These are phyloP conservation scores for Albophoma yamanashiensis DNA, from an alignment of 2,329 filamentous ascomycete genomes.

Conservation along the genomic window DNA sequence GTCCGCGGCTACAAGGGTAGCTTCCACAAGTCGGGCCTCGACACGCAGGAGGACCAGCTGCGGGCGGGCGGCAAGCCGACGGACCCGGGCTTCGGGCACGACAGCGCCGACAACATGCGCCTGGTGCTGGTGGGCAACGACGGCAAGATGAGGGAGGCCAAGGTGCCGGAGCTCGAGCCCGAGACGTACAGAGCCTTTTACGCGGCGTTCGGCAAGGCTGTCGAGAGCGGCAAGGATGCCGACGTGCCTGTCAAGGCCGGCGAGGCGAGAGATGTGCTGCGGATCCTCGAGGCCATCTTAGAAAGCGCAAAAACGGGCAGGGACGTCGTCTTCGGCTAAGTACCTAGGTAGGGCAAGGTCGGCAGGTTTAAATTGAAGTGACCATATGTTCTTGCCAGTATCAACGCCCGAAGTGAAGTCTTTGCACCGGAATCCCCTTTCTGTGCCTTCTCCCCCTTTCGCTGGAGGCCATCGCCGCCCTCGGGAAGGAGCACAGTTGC, in stretches of 20 bases:
- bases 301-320: conserved; percentile 38
- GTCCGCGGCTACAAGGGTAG: conserved; percentile 63
- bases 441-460: no score
- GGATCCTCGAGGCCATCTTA: conserved; percentile 38
- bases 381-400: background rate
- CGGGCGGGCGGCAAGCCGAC: conserved; percentile 50
- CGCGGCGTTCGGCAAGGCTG: conserved; percentile 34
- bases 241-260: conserved; percentile 40
- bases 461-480: no score
- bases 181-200: conserved; percentile 63
- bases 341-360: no score
- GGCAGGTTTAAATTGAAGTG: background rate
- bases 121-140: conserved; percentile 44
- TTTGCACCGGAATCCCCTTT: no score
- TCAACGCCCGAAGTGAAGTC: background rate
- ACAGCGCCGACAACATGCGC: conserved; percentile 47
- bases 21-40: conserved; percentile 61
- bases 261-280: conserved; percentile 42
- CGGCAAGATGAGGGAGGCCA: conserved; percentile 36
- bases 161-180: conserved; percentile 49
- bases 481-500: no score
- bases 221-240: conserved; percentile 35
- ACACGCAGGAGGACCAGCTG: conserved; percentile 67
- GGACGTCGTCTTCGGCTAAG: conserved; percentile 26
- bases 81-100: conserved; percentile 54